Percentiles rank a stretch among this genome's conserved stretches.
Conservation (phyloP, 306 rosid genomes). For the Senna tora region DNA sequence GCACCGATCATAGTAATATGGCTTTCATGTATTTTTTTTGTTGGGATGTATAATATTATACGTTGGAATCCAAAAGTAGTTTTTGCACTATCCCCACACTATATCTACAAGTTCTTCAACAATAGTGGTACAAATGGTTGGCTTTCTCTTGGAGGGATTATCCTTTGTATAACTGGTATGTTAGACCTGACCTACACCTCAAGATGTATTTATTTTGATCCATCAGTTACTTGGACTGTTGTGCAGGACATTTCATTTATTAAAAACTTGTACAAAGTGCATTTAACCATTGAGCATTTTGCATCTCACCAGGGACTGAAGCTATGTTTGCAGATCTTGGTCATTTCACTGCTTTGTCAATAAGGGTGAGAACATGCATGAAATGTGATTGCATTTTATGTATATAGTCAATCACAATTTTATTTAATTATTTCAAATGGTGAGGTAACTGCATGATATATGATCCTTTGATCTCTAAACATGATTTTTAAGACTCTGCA, state of each 20-base stretch:
- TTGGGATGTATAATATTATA: constrained; percentile 65
- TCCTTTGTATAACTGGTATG: constrained; percentile 81
- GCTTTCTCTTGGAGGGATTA: constrained; percentile 84
- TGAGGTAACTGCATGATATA: background rate
- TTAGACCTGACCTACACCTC: constrained; percentile 26
- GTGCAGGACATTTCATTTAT: background rate
- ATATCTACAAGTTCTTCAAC: constrained; percentile 59
- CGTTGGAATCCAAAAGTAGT: constrained; percentile 58
- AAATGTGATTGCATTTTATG: constrained; percentile 15
- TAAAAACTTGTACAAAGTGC: background rate
- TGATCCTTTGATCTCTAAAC: background rate
- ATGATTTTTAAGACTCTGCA: background rate
- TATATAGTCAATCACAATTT: background rate
- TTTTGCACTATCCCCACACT: constrained; percentile 57
- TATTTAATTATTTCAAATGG: background rate
- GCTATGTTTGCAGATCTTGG: constrained; percentile 94
- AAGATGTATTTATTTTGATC: constrained; percentile 1
- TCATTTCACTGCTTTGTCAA: constrained; percentile 77
- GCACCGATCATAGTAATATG: constrained; percentile 63
- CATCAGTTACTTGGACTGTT: constrained; percentile 22
- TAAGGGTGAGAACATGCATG: constrained; percentile 57
- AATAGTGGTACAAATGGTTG: constrained; percentile 68
- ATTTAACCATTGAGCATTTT: constrained; percentile 19
- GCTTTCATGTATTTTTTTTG: constrained; percentile 65
- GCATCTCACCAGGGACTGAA: constrained; percentile 64